phyloP scores from a whole-genome alignment of 345 rosid genomes.

The Salix caprea region DNA sequence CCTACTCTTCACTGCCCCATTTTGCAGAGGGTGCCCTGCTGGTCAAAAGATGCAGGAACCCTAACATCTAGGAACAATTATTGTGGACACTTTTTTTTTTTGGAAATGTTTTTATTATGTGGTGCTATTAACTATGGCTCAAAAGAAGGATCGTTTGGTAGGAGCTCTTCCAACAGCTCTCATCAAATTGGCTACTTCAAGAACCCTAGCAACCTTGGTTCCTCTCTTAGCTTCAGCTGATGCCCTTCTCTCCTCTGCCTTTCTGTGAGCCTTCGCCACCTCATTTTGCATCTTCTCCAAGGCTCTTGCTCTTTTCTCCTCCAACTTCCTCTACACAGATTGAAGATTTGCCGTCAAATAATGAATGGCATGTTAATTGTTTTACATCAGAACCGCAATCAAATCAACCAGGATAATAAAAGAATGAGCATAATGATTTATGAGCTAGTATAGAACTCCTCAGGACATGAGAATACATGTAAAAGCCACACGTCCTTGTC shows the following conservation, averaged over 20 bases:
- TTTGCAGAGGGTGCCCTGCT: slow-evolving; percentile 6
- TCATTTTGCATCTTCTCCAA: slow-evolving; percentile 87
- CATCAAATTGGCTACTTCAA: slow-evolving; percentile 82
- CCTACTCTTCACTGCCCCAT: slow-evolving; percentile 6
- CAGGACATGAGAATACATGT: not conserved
- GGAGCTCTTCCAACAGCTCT: slow-evolving; percentile 92
- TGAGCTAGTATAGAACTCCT: not conserved
- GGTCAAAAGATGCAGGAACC: slow-evolving; percentile 7
- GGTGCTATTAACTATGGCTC: not conserved
- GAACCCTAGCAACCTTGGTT: slow-evolving; percentile 63
- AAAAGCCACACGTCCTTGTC: not conserved
- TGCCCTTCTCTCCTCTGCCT: slow-evolving; percentile 90
- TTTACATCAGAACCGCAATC: not conserved
- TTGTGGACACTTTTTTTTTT: not conserved
- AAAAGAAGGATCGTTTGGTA: slow-evolving; percentile 74
- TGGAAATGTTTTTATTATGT: not conserved
- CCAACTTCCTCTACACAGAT: slow-evolving; percentile 72
- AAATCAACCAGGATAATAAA: not conserved
- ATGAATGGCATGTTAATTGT: not conserved
- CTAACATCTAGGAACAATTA: not conserved
- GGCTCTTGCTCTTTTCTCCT: slow-evolving; percentile 83
- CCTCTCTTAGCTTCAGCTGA: slow-evolving; percentile 81
- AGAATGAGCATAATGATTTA: not conserved
- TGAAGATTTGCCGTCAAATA: not conserved
- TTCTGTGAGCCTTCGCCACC: slow-evolving; percentile 74